Percentiles rank a stretch among this genome's conserved stretches.
phyloP scores from a whole-genome alignment of 192 early-diverging fungal genomes.

The Umbelopsis isabellina region DNA sequence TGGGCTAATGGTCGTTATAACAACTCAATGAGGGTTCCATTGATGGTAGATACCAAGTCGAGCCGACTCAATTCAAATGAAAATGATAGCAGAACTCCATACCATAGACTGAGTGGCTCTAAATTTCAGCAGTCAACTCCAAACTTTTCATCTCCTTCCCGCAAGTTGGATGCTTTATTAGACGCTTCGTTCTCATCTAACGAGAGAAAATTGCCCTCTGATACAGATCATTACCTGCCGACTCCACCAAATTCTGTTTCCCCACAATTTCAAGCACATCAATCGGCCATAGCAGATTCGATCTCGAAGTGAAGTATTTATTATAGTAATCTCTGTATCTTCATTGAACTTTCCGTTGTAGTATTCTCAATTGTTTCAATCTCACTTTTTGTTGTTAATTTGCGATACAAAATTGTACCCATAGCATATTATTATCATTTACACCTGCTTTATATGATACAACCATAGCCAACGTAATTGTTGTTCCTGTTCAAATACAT shows the following conservation, averaged over 20 bases:
- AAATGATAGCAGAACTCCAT: background rate
- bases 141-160: background rate
- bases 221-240: constrained; percentile 4
- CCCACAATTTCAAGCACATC: constrained; percentile 18
- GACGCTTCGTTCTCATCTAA: constrained; percentile 4
- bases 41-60: constrained; percentile 1
- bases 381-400: background rate
- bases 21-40: constrained; percentile 10
- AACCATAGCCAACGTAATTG: background rate
- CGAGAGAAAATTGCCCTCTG: background rate
- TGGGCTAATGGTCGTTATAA: constrained; percentile 7
- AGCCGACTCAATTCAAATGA: background rate
- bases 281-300: constrained; percentile 5
- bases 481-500: background rate
- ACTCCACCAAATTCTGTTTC: constrained; percentile 21
- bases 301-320: constrained; percentile 1
- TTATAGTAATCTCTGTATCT: too few species aligned
- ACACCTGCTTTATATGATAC: background rate
- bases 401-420: constrained; percentile 5
- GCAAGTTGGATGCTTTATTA: constrained; percentile 12
- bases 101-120: constrained; percentile 10
- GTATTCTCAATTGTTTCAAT: background rate
- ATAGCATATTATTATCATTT: constrained; percentile 17
- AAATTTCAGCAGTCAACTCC: background rate
- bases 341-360: too few species aligned